phyloP scores from a whole-genome alignment of 2,329 filamentous ascomycete species.

The Spiromastix sp. region DNA sequence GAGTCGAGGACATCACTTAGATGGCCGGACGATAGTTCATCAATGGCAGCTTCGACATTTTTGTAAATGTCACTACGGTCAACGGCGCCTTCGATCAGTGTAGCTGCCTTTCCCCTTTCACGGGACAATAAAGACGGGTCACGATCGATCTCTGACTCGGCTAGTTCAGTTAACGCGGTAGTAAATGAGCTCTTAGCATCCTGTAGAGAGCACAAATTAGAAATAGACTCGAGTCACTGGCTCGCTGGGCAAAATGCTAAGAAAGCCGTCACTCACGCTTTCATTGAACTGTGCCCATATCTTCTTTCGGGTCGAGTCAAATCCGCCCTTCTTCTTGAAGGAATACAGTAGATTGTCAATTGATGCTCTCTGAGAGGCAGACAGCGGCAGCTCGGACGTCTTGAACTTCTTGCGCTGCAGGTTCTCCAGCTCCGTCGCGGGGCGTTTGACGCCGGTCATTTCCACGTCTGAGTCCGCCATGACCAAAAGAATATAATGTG shows the following conservation, averaged over 20 bases:
- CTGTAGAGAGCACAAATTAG: slow-evolving; percentile 21
- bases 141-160: slow-evolving; percentile 51
- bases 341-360: slow-evolving; percentile 53
- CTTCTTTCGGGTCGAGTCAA: slow-evolving; percentile 51
- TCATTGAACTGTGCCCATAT: slow-evolving; percentile 49
- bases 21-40: slow-evolving; percentile 43
- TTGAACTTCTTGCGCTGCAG: slow-evolving; percentile 42
- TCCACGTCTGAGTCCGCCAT: slow-evolving; percentile 25
- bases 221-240: neutral
- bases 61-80: slow-evolving; percentile 54
- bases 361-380: slow-evolving; percentile 45
- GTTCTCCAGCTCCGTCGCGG: slow-evolving; percentile 22
- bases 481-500: too few relatives aligned
- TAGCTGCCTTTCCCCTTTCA: slow-evolving; percentile 51
- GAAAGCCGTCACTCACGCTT: slow-evolving; percentile 31
- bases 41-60: slow-evolving; percentile 45
- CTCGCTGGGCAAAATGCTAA: neutral
- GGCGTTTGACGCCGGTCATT: slow-evolving; percentile 18
- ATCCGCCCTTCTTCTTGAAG: slow-evolving; percentile 58
- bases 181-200: slow-evolving; percentile 44
- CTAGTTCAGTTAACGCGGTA: slow-evolving; percentile 43
- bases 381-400: slow-evolving; percentile 50
- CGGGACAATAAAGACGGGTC: slow-evolving; percentile 51
- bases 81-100: slow-evolving; percentile 53
- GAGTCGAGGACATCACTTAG: slow-evolving; percentile 43